A percentile compares a stretch with the other conserved stretches of the same genome.
Evolutionary conservation across 305 asterid species (phyloP).

Genomic region (Ajuga reptans): DNA sequence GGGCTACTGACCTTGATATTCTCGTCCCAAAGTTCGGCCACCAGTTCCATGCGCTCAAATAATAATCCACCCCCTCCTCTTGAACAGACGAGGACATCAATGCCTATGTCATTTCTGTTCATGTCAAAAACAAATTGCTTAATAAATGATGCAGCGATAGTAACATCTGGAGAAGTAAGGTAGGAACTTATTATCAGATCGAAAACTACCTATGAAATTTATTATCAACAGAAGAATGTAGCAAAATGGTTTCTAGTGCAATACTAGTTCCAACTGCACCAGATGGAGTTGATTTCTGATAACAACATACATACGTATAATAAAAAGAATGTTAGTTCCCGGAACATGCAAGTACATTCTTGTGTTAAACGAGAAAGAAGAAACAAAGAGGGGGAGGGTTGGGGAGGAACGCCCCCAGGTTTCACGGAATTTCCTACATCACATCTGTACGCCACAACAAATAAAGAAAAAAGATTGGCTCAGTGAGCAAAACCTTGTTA

Average conservation of each 20-base stretch:
- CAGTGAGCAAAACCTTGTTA: not conserved
- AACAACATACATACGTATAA: slow-evolving; percentile 19
- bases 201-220: slow-evolving; percentile 46
- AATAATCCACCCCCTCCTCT: slow-evolving; percentile 97
- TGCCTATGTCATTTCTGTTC: slow-evolving; percentile 52
- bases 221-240: slow-evolving; percentile 49
- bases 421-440: not conserved
- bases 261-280: slow-evolving; percentile 95
- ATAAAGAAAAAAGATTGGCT: not conserved
- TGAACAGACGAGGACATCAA: slow-evolving; percentile 75
- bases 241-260: slow-evolving; percentile 84
- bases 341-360: not conserved
- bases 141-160: slow-evolving; percentile 12
- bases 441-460: not conserved
- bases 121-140: slow-evolving; percentile 12
- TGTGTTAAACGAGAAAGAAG: not conserved
- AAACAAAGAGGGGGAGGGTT: not conserved
- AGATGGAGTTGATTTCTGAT: slow-evolving; percentile 73
- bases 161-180: not conserved
- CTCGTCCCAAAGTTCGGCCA: slow-evolving; percentile 88
- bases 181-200: not conserved
- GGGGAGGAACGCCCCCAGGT: not conserved
- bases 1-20: slow-evolving; percentile 55
- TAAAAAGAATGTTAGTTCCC: slow-evolving; percentile 19
- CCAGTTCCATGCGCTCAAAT: slow-evolving; percentile 89